A percentile compares a stretch with the other conserved stretches of the same genome.
These are phyloP conservation scores for Sporothrix variecibatus DNA, from an alignment of 2,329 filamentous ascomycete genomes.

Conservation along the genomic window DNA sequence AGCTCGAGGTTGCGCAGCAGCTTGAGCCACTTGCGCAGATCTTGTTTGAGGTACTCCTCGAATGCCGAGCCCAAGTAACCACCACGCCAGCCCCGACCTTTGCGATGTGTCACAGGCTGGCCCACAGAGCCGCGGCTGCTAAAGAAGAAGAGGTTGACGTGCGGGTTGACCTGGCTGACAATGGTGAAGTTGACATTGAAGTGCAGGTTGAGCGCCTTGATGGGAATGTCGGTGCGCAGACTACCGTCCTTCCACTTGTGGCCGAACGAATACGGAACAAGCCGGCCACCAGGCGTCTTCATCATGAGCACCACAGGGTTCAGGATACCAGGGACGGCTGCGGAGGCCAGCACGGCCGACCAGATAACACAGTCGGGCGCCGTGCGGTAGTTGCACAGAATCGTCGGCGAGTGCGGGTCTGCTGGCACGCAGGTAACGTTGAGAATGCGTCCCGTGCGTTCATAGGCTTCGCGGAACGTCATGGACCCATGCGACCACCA, in stretches of 20 bases:
- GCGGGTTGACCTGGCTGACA: slow-evolving; percentile 85
- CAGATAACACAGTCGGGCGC: slow-evolving; percentile 97
- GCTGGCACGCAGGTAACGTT: slow-evolving; percentile 96
- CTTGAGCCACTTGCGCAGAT: slow-evolving; percentile 96
- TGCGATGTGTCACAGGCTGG: slow-evolving; percentile 88
- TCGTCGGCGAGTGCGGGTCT: slow-evolving; percentile 88
- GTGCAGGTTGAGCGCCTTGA: slow-evolving; percentile 90
- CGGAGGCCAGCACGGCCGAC: slow-evolving; percentile 92
- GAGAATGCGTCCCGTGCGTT: slow-evolving; percentile 88
- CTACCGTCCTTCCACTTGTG: slow-evolving; percentile 99
- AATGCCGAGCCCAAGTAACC: slow-evolving; percentile 90
- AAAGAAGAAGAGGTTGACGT: slow-evolving; percentile 99
- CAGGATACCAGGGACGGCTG: slow-evolving; percentile 91
- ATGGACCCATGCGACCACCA: slow-evolving; percentile 93
- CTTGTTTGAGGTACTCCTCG: slow-evolving; percentile 94
- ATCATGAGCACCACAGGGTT: slow-evolving; percentile 94
- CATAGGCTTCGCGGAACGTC: slow-evolving; percentile 93
- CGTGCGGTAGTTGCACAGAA: slow-evolving; percentile 93
- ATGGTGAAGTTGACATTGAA: slow-evolving; percentile 99
- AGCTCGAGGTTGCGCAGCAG: slow-evolving; percentile 91
- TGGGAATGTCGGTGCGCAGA: slow-evolving; percentile 89
- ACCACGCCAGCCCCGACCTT: slow-evolving; percentile 91
- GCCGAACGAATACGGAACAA: slow-evolving; percentile 91
- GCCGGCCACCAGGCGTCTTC: slow-evolving; percentile 63
- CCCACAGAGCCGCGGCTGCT: slow-evolving; percentile 89